These are phyloP conservation scores for Brasenia schreberi DNA, from an alignment of 164 flowering plant genomes.

Conservation along the genomic window DNA sequence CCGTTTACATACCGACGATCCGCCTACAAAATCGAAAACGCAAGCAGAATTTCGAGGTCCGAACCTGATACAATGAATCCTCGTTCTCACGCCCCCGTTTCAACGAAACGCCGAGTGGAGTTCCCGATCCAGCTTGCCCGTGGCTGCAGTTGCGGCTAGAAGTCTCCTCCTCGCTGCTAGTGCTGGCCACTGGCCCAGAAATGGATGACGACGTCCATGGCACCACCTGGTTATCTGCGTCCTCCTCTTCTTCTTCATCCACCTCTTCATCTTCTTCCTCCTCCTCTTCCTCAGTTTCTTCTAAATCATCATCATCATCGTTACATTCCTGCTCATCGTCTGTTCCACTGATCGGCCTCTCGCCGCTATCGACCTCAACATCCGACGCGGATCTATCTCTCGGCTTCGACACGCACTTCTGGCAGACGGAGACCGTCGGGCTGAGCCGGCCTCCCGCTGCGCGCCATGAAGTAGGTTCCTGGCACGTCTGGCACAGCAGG, in stretches of 20 bases:
- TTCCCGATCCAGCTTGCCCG: constrained; percentile 1
- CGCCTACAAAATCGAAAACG: not conserved
- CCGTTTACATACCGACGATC: too few relatives aligned
- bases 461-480: constrained; percentile 51
- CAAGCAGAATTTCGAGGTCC: not conserved
- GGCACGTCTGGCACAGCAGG: constrained; percentile 52
- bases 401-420: constrained; percentile 14
- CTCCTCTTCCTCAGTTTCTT: constrained; percentile 2
- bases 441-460: constrained; percentile 50
- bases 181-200: constrained; percentile 12
- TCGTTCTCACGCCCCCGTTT: constrained; percentile 26
- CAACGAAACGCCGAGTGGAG: constrained; percentile 2
- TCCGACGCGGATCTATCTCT: not conserved
- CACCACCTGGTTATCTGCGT: constrained; percentile 30
- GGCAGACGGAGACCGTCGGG: constrained; percentile 39
- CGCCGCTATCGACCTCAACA: not conserved
- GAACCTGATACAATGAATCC: constrained; percentile 23
- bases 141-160: constrained; percentile 1
- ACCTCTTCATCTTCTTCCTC: constrained; percentile 11
- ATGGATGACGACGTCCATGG: constrained; percentile 18
- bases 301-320: constrained; percentile 3
- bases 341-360: not conserved
- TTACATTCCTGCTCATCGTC: not conserved
- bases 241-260: constrained; percentile 10
- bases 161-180: constrained; percentile 16